A percentile compares a stretch with the other conserved stretches of the same genome.
Conservation (phyloP, 2,329 filamentous ascomycete species). For the Colletotrichum ledebouriae region DNA sequence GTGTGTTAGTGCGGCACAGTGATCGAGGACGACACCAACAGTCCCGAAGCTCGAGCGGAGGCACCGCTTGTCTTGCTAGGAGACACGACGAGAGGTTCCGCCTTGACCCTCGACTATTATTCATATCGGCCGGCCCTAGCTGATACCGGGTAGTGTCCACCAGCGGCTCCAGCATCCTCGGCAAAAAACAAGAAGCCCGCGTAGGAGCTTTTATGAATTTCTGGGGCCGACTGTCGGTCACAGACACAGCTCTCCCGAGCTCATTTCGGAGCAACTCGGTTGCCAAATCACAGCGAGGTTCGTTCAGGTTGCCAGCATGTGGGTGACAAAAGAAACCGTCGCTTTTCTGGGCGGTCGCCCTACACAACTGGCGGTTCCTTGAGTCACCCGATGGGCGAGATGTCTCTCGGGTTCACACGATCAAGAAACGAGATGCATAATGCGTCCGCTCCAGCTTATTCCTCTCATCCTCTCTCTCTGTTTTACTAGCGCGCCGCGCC, state of each 20-base stretch:
- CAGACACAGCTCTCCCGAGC: conserved; percentile 33
- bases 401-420: conserved; percentile 15
- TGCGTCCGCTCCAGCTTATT: background rate
- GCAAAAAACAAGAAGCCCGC: conserved; percentile 21
- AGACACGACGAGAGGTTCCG: conserved; percentile 19
- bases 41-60: conserved; percentile 27
- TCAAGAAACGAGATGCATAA: conserved; percentile 38
- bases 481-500: conserved; percentile 14
- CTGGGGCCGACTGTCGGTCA: conserved; percentile 41
- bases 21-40: conserved; percentile 10
- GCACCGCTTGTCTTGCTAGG: conserved; percentile 17
- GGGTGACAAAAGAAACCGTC: no score
- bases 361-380: no score
- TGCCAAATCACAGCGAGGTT: conserved; percentile 34
- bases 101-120: conserved; percentile 19
- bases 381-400: background rate
- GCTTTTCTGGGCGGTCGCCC: no score
- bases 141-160: conserved; percentile 19
- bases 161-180: conserved; percentile 35
- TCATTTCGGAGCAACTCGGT: conserved; percentile 41
- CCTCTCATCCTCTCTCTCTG: conserved; percentile 12
- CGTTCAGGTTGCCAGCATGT: background rate
- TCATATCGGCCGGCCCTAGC: conserved; percentile 29
- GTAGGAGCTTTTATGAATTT: conserved; percentile 1
- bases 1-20: background rate